Conservation (phyloP, 148 eudicot genomes). For the Heliamphora exappendiculata region DNA sequence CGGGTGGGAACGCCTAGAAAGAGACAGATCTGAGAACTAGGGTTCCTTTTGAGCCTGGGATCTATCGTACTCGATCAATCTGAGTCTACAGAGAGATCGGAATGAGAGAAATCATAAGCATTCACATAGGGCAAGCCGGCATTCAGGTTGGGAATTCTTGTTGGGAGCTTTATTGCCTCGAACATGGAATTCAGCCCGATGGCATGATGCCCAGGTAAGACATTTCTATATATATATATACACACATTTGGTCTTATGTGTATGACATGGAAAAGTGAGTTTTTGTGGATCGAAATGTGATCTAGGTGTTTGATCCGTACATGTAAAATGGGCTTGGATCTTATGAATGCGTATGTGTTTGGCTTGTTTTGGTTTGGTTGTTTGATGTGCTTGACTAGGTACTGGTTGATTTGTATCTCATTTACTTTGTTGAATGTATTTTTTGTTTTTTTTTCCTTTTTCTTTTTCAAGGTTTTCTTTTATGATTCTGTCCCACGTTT, state of each 20-base stretch:
- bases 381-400: not conserved
- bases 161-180: constrained; percentile 56
- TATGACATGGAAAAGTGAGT: not conserved
- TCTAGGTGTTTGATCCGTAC: not conserved
- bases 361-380: not conserved
- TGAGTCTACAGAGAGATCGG: not conserved
- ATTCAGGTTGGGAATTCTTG: constrained; percentile 56
- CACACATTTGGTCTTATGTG: not conserved
- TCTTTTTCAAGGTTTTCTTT: not conserved
- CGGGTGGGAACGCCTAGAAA: not conserved
- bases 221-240: not conserved
- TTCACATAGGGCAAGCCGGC: constrained; percentile 54
- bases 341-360: not conserved
- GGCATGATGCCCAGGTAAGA: constrained; percentile 46
- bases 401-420: not conserved
- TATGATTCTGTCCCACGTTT: too few relatives aligned
- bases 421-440: not conserved
- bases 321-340: not conserved
- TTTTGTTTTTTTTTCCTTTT: not conserved
- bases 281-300: not conserved
- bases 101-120: constrained; percentile 54
- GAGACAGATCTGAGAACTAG: not conserved
- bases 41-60: not conserved
- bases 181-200: constrained; percentile 50
- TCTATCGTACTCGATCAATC: not conserved